Evolutionary conservation across 1,284 basidiomycete species (phyloP).

Genomic region (Heterobasidion annosum): DNA sequence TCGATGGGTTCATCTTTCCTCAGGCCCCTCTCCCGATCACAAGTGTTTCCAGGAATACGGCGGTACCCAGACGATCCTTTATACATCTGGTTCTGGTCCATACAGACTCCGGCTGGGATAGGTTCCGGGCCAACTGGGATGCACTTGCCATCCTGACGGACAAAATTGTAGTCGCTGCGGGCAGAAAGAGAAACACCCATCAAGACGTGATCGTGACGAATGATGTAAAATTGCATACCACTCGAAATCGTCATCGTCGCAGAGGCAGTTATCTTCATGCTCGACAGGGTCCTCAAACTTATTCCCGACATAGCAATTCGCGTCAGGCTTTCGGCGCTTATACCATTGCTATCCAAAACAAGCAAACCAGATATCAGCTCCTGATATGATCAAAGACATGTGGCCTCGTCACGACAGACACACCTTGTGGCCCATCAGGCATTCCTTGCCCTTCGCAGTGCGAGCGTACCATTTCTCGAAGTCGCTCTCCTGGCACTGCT

Average conservation of each 20-base stretch:
- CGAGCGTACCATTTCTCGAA: constrained; percentile 89
- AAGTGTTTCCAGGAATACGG: constrained; percentile 90
- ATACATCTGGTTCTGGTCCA: constrained; percentile 55
- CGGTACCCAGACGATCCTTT: constrained; percentile 88
- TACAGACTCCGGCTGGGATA: constrained; percentile 75
- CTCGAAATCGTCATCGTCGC: constrained; percentile 86
- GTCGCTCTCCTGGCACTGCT: constrained; percentile 69
- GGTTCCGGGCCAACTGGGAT: constrained; percentile 79
- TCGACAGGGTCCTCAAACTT: constrained; percentile 84
- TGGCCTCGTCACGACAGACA: constrained; percentile 9
- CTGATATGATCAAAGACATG: neutral
- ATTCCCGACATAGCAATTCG: constrained; percentile 87
- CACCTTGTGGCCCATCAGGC: constrained; percentile 93
- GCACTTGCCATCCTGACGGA: constrained; percentile 67
- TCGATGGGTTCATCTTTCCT: constrained; percentile 63
- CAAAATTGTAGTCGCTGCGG: constrained; percentile 82
- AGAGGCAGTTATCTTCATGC: constrained; percentile 79
- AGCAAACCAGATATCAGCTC: neutral
- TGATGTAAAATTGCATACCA: constrained; percentile 46
- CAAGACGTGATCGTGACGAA: neutral
- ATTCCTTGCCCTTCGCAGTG: constrained; percentile 54
- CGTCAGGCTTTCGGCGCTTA: constrained; percentile 73
- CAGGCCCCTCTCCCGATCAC: constrained; percentile 44
- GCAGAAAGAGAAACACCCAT: neutral
- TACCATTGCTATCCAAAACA: constrained; percentile 77